Conservation (phyloP, 2,329 filamentous ascomycete genomes). For the Iodosphaeria phyllophila region DNA sequence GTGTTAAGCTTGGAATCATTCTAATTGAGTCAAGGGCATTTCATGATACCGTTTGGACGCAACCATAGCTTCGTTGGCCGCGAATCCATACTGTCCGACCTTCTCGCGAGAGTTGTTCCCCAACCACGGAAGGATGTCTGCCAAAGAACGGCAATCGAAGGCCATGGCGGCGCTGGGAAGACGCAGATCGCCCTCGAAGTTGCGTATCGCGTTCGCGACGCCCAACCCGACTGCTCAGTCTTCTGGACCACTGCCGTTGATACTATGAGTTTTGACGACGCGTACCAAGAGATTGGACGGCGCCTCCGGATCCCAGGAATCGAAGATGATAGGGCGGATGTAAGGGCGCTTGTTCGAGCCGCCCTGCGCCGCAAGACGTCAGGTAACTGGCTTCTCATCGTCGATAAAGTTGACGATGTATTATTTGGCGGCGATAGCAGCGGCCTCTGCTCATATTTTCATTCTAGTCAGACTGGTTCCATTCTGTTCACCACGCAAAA, state of each 20-base stretch:
- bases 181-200: constrained; percentile 17
- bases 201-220: constrained; percentile 1
- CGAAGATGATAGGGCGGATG: constrained; percentile 15
- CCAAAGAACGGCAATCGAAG: neutral
- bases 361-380: constrained; percentile 9
- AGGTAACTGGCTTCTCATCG: constrained; percentile 19
- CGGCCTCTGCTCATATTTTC: constrained; percentile 1
- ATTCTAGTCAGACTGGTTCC: constrained; percentile 7
- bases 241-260: neutral
- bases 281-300: constrained; percentile 15
- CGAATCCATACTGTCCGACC: neutral
- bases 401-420: constrained; percentile 24
- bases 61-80: neutral
- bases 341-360: constrained; percentile 16
- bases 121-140: neutral
- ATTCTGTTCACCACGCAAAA: constrained; percentile 19
- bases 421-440: neutral
- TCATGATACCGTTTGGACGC: neutral
- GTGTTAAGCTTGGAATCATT: no score
- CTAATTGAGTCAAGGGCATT: no score
- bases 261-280: constrained; percentile 13
- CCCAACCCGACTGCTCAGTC: neutral
- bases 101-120: neutral
- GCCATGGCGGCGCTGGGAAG: constrained; percentile 16
- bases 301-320: constrained; percentile 11